Percentiles rank a stretch among this genome's conserved stretches.
Evolutionary conservation across 2,329 filamentous ascomycete species (phyloP).

Genomic region (Phaeosphaeriaceae sp.): DNA sequence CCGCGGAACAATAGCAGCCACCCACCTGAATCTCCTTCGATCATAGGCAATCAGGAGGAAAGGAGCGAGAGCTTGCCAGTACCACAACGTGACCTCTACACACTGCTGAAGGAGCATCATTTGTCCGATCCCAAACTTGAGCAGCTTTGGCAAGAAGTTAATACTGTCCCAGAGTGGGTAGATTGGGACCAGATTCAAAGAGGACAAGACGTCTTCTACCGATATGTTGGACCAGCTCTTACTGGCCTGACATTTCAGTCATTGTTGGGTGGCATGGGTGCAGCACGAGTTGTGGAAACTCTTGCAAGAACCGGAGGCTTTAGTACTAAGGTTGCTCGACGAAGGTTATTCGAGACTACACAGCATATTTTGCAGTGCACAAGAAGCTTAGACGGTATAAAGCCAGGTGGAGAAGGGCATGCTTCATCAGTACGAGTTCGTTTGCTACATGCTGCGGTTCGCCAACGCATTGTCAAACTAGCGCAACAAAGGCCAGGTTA

Average conservation of each 20-base stretch:
- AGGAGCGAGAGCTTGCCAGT: conserved; percentile 42
- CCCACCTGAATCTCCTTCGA: conserved; percentile 33
- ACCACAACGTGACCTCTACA: conserved; percentile 66
- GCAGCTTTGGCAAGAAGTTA: conserved; percentile 70
- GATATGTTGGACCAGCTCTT: conserved; percentile 72
- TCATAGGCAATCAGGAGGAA: conserved; percentile 33
- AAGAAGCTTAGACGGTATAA: conserved; percentile 66
- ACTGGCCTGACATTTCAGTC: conserved; percentile 70
- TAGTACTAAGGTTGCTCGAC: conserved; percentile 68
- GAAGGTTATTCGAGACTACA: conserved; percentile 73
- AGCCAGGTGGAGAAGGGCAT: conserved; percentile 71
- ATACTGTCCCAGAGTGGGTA: conserved; percentile 74
- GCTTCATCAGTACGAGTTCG: conserved; percentile 70
- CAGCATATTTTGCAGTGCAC: conserved; percentile 78
- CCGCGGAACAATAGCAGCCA: conserved; percentile 46
- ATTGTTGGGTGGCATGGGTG: conserved; percentile 73
- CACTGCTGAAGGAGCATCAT: conserved; percentile 65
- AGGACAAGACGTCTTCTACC: conserved; percentile 79
- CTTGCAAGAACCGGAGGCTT: conserved; percentile 78
- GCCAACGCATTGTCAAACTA: conserved; percentile 68
- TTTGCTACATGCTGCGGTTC: conserved; percentile 71
- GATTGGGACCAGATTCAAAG: conserved; percentile 77
- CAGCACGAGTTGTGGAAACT: conserved; percentile 75
- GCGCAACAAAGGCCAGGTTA: conserved; percentile 64
- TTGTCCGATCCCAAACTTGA: conserved; percentile 61